phyloP scores from a whole-genome alignment of 1,284 basidiomycete genomes.

The Apiotrichum domesticum region DNA sequence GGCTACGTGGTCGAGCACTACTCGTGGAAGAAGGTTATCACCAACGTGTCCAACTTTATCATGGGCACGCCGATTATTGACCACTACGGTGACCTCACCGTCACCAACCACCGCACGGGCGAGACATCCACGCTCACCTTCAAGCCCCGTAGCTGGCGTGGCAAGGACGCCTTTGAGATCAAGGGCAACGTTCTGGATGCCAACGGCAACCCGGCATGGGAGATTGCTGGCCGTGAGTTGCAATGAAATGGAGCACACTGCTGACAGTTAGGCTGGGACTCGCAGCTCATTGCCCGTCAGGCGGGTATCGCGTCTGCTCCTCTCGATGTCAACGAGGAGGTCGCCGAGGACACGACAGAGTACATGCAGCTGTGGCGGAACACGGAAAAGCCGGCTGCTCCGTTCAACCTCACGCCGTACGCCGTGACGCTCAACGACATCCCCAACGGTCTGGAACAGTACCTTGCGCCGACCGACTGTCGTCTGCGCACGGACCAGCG shows the following conservation, averaged over 20 bases:
- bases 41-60: slow-evolving; percentile 89
- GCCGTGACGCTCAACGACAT: slow-evolving; percentile 69
- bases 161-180: slow-evolving; percentile 86
- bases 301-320: slow-evolving; percentile 60
- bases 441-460: slow-evolving; percentile 56
- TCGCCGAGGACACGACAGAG: slow-evolving; percentile 33
- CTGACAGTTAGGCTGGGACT: slow-evolving; percentile 66
- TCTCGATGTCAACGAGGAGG: slow-evolving; percentile 52
- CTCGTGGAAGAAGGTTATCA: slow-evolving; percentile 70
- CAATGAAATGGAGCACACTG: too few species aligned
- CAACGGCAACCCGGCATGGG: slow-evolving; percentile 64
- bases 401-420: slow-evolving; percentile 93
- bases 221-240: slow-evolving; percentile 72
- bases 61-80: slow-evolving; percentile 90
- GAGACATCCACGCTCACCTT: slow-evolving; percentile 87
- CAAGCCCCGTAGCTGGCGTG: slow-evolving; percentile 92
- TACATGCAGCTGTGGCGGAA: slow-evolving; percentile 74
- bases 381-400: slow-evolving; percentile 72
- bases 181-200: slow-evolving; percentile 73
- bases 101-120: slow-evolving; percentile 86
- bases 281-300: slow-evolving; percentile 80
- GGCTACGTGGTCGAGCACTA: slow-evolving; percentile 44
- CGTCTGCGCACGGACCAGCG: slow-evolving; percentile 87
- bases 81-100: slow-evolving; percentile 91
- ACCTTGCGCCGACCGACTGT: slow-evolving; percentile 86